Evolutionary conservation across 257 asterid species (phyloP), one percentile per base, ranked within the genome.

Genomic region (Verbena officinalis): DNA sequence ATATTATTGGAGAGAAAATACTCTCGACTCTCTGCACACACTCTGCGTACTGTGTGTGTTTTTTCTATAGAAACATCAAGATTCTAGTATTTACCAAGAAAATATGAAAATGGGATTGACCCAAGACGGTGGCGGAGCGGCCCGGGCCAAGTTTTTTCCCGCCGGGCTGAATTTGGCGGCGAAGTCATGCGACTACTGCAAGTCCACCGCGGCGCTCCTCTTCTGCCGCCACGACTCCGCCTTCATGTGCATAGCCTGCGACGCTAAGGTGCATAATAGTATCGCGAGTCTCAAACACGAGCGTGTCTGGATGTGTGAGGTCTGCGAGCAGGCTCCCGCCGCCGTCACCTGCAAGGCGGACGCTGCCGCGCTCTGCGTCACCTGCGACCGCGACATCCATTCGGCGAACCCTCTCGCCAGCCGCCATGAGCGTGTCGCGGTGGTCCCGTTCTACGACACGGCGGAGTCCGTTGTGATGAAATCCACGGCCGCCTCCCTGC

Each of bases 251-350:
- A 39, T 83, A 22, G 40, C 75, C 0, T 91, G 98, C 51, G 98
- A 91, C 53, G 65, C 85, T 10, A 76, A 72, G 30, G 49, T 67
- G 61, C 96, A 88, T 19, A 10, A 17, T n/a, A 44, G 15, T 19
- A 0, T 20, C 30, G 1, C 64, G 2, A 4, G 69, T 6, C 44
- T 22, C 0, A 64, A 59, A 8, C 97, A 87, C 69, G 90, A 73
- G 57, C 88, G 95, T 0, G 95, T 90, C n/a, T 90, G 95, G 96
- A 62, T 87, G 73, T 90, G 97, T 55, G 97, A 87, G 58, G 95
- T 87, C 13, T 90, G 97, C 20, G 95, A 90, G 75, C 97, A 83
- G 21, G 89, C 88, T 0, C 95, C 91, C 1, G 94, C 95, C 11
- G 66, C 74, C 22, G 77, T 90, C 65, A 81, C 86, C 27, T 87